phyloP scores from a whole-genome alignment of 164 flowering plant species.

The Macadamia integrifolia region DNA sequence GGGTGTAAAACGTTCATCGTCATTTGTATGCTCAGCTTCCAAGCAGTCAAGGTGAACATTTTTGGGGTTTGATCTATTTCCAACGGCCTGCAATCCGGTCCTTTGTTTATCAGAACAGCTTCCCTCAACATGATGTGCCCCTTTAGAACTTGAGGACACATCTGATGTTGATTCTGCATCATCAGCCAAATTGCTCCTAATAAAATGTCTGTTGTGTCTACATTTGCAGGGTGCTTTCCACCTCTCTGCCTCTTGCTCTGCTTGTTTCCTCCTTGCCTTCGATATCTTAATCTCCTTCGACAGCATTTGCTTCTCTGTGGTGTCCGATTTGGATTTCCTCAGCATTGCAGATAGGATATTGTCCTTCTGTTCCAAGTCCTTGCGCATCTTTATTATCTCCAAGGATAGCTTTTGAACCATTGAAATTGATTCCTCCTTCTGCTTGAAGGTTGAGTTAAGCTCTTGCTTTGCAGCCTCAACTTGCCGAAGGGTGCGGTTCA shows the following conservation, averaged over 20 bases:
- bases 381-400: constrained; percentile 56
- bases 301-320: constrained; percentile 61
- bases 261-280: constrained; percentile 65
- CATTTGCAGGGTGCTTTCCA: constrained; percentile 45
- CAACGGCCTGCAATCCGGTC: constrained; percentile 17
- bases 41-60: constrained; percentile 19
- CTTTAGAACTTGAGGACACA: constrained; percentile 24
- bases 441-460: constrained; percentile 44
- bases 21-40: constrained; percentile 24
- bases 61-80: constrained; percentile 10
- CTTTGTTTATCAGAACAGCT: constrained; percentile 26
- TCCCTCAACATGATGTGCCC: constrained; percentile 11
- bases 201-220: constrained; percentile 41
- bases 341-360: constrained; percentile 79
- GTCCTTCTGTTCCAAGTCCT: constrained; percentile 84
- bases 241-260: constrained; percentile 54
- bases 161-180: constrained; percentile 29
- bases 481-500: constrained; percentile 69
- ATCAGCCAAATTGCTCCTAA: constrained; percentile 41
- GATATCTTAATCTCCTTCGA: constrained; percentile 66
- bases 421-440: constrained; percentile 58
- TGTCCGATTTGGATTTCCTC: constrained; percentile 76
- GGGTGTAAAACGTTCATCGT: constrained; percentile 12
- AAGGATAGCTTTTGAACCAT: constrained; percentile 60
- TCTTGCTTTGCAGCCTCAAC: constrained; percentile 62